phyloP scores from a whole-genome alignment of 345 rosid species.

The Pugionium cornutum region DNA sequence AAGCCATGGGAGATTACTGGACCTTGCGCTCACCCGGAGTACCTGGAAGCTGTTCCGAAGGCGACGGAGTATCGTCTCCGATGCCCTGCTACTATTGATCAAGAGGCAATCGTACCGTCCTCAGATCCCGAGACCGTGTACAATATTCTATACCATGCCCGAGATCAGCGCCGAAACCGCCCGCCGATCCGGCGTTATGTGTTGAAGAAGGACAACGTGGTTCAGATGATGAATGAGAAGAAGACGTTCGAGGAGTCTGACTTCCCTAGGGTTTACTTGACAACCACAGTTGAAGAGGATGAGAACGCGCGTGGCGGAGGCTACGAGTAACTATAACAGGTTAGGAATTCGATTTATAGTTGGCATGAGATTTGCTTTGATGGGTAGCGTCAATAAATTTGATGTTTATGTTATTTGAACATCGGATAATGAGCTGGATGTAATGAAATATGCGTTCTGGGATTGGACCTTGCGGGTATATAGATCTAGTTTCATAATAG shows the following conservation, averaged over 20 bases:
- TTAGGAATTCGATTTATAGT: slow-evolving; percentile 30
- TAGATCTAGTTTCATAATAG: slow-evolving; percentile 13
- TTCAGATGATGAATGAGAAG: slow-evolving; percentile 74
- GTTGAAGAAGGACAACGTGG: slow-evolving; percentile 71
- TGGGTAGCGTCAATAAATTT: slow-evolving; percentile 6
- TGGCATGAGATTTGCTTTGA: background rate
- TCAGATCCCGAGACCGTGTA: slow-evolving; percentile 85
- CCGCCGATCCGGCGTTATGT: slow-evolving; percentile 71
- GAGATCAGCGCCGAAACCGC: slow-evolving; percentile 92
- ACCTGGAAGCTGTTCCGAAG: slow-evolving; percentile 53
- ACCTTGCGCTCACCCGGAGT: slow-evolving; percentile 88
- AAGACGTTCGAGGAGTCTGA: slow-evolving; percentile 61
- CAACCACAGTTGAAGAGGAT: slow-evolving; percentile 69
- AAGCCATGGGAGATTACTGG: slow-evolving; percentile 98
- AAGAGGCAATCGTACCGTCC: slow-evolving; percentile 61
- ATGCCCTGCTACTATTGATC: slow-evolving; percentile 70
- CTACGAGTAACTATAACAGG: slow-evolving; percentile 53
- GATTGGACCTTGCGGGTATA: slow-evolving; percentile 1
- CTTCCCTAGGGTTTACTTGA: slow-evolving; percentile 77
- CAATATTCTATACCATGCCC: slow-evolving; percentile 72
- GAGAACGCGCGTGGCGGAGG: slow-evolving; percentile 61
- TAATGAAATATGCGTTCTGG: background rate
- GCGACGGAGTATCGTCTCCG: slow-evolving; percentile 70
- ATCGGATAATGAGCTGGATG: background rate
- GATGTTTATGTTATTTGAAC: slow-evolving; percentile 9